Evolutionary conservation across 2,329 filamentous ascomycete species (phyloP).

Genomic region (Drechslerella dactyloides): DNA sequence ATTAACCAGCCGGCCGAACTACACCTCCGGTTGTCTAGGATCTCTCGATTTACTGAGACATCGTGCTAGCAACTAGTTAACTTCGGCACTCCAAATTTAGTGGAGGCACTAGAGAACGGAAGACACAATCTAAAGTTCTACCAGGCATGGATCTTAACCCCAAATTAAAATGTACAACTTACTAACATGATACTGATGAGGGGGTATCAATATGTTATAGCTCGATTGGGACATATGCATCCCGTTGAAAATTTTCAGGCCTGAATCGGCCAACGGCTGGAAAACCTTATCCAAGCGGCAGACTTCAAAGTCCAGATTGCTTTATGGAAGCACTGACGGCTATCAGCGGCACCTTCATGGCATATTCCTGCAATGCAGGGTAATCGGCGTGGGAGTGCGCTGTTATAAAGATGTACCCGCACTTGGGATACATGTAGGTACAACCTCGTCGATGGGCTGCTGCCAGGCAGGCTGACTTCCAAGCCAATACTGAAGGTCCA

Average conservation of each 20-base stretch:
- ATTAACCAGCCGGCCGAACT: too few species aligned
- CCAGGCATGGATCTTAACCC: too few species aligned
- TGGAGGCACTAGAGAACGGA: too few species aligned
- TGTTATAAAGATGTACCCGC: not conserved
- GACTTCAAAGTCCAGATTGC: constrained; percentile 6
- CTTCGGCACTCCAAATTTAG: too few species aligned
- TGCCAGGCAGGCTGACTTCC: not conserved
- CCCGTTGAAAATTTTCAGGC: constrained; percentile 27
- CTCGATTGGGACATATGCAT: constrained; percentile 4
- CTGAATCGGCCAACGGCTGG: constrained; percentile 8
- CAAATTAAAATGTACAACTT: too few species aligned
- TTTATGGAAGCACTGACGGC: constrained; percentile 14
- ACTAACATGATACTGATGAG: not conserved
- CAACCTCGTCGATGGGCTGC: not conserved
- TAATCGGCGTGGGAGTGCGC: constrained; percentile 4
- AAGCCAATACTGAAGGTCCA: not conserved
- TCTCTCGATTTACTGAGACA: too few species aligned
- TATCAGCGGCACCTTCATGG: constrained; percentile 39
- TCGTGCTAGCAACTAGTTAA: too few species aligned
- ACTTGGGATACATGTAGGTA: not conserved
- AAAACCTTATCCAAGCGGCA: constrained; percentile 24
- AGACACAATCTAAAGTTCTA: too few species aligned
- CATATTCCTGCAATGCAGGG: constrained; percentile 10
- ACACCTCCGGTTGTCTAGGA: too few species aligned
- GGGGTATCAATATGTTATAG: not conserved